Evolutionary conservation across 78 protist genomes (phyloP), one percentile per base, ranked within the genome.

Genomic region (Dictyostelium intermedium): DNA sequence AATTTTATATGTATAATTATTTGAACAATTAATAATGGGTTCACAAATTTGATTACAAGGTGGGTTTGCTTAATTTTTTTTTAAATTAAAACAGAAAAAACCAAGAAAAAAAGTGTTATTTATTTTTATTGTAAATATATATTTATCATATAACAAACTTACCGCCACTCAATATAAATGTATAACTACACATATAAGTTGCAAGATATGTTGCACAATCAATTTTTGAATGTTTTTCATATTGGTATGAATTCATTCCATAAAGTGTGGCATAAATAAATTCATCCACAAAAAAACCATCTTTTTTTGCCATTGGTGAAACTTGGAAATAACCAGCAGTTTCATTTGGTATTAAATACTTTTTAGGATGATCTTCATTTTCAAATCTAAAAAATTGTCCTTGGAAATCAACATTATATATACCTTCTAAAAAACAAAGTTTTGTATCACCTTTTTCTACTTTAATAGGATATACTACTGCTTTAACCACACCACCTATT

Each of bases 131-230:
- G n/a, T n/a, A 50, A 14, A 50, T 8, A 50, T 23, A 9, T 50
- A 50, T 50, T 9, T 14, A 50, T n/a, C n/a, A 50, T 14, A 50
- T 23, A 23, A 61, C 3, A n/a, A 61, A 23, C 32, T 50, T 50
- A 50, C 61, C 61, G 1, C 39, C 43, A 34, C 5, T 11, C 13
- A 10, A 5, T 27, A 72, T 32, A 72, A 72, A 76, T 13, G 30
- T 37, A 76, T 76, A 76, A 9, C 37, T 23, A 37, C 82, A 76
- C 53, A 76, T 39, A 76, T 76, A 76, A 23, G 82, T 76, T 34
- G 45, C 82, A 27, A 76, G 20, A 37, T 25, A 35, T 20, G 23
- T 18, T 23, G 82, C 82, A 76, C 82, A 76, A 76, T 27, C 34
- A 27, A 6, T 69, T 25, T 27, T 69, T 4, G 72, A 23, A 7